phyloP scores from a whole-genome alignment of 768 basidiomycete species.

The Lactarius pseudohatsudake region DNA sequence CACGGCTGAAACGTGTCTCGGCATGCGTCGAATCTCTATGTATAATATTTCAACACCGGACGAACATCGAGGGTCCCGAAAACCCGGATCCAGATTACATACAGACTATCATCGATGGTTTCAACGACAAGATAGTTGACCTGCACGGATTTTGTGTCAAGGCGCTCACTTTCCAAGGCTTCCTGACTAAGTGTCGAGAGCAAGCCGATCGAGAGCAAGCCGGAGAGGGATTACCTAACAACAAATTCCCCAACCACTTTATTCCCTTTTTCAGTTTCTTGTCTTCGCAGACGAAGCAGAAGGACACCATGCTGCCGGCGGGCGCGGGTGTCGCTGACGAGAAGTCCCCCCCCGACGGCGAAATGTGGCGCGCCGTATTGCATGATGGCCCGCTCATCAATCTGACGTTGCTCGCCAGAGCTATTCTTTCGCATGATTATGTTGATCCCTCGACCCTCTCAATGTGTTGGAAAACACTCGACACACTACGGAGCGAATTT shows the following conservation, averaged over 20 bases:
- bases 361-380: constrained; percentile 2
- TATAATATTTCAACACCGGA: background rate
- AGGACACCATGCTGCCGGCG: no score
- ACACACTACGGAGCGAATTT: constrained; percentile 12
- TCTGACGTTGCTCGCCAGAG: background rate
- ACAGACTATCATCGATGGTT: background rate
- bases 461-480: constrained; percentile 18
- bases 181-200: background rate
- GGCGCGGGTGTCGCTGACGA: no score
- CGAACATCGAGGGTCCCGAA: background rate
- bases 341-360: background rate
- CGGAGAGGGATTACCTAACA: no score
- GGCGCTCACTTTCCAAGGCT: constrained; percentile 6
- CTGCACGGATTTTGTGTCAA: constrained; percentile 8
- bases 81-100: background rate
- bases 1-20: background rate
- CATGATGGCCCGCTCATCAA: constrained; percentile 14
- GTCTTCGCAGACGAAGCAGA: background rate
- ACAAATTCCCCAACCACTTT: background rate
- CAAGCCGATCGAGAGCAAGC: background rate
- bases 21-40: constrained; percentile 10
- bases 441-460: background rate
- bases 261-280: constrained; percentile 1
- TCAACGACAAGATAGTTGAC: background rate
- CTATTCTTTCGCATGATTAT: background rate